phyloP scores from a whole-genome alignment of 2,329 filamentous ascomycete genomes.

The Trichoderma citrinoviride region DNA sequence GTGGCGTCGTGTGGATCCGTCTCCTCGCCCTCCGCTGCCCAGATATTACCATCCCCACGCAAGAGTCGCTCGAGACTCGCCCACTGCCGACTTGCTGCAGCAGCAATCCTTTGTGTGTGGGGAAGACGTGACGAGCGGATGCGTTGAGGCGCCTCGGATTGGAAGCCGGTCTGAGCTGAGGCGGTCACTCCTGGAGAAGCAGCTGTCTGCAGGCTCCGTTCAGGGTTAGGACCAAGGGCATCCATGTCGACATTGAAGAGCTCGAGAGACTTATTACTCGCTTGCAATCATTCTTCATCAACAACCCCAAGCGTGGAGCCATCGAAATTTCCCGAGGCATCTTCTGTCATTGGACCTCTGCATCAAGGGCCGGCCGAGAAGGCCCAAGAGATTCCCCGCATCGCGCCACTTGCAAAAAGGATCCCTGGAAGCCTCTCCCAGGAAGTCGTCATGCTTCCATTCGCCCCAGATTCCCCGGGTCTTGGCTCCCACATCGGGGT shows the following conservation, averaged over 20 bases:
- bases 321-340: constrained; percentile 15
- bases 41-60: constrained; percentile 9
- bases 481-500: constrained; percentile 2
- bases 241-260: not conserved
- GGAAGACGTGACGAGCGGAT: not conserved
- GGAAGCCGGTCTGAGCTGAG: not conserved
- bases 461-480: constrained; percentile 10
- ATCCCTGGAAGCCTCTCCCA: not conserved
- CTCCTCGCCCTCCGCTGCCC: not conserved
- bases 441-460: not conserved
- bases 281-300: no score
- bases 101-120: not conserved
- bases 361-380: not conserved
- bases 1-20: constrained; percentile 13
- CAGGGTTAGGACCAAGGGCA: not conserved
- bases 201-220: not conserved
- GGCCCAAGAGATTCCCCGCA: not conserved
- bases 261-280: not conserved
- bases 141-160: not conserved
- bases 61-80: not conserved
- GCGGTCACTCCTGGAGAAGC: not conserved
- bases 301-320: not conserved
- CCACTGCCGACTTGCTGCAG: constrained; percentile 7
- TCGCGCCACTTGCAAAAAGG: not conserved
- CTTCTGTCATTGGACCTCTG: not conserved